These are phyloP conservation scores for Malus sylvestris DNA, from an alignment of 306 rosid species.

Conservation along the genomic window DNA sequence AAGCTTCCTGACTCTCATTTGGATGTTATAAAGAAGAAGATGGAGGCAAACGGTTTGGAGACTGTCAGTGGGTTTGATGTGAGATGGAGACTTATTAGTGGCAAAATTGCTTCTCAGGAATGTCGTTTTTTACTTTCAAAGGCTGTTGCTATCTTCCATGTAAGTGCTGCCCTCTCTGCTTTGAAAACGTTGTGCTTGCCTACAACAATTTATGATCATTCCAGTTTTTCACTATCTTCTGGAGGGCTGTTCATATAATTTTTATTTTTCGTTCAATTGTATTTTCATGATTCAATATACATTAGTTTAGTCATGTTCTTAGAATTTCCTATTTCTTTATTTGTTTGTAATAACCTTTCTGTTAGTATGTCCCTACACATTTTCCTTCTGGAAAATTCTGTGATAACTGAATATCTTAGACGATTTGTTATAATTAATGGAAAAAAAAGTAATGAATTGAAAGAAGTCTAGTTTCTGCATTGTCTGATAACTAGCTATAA, in stretches of 20 bases:
- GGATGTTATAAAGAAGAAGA: constrained; percentile 65
- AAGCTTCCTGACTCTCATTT: constrained; percentile 71
- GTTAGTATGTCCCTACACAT: background rate
- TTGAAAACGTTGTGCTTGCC: constrained; percentile 1
- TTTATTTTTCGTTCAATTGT: background rate
- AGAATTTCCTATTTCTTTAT: background rate
- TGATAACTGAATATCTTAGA: background rate
- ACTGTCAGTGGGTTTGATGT: constrained; percentile 50
- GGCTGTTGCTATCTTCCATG: constrained; percentile 86
- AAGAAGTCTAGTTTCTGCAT: background rate
- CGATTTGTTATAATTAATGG: background rate
- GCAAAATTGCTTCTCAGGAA: constrained; percentile 83
- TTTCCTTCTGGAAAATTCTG: background rate
- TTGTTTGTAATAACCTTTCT: background rate
- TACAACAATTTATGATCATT: background rate
- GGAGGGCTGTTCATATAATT: background rate
- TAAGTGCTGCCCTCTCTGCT: constrained; percentile 24
- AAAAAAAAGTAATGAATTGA: background rate
- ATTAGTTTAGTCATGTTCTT: background rate
- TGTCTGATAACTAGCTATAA: background rate
- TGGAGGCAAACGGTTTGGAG: constrained; percentile 51
- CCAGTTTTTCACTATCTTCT: background rate
- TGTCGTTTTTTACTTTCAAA: constrained; percentile 71
- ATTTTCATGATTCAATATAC: background rate
- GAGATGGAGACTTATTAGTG: constrained; percentile 85